Evolutionary conservation across 1,284 basidiomycete species (phyloP), one percentile per base, ranked within the genome.

Genomic region (Cryptococcus sp.): DNA sequence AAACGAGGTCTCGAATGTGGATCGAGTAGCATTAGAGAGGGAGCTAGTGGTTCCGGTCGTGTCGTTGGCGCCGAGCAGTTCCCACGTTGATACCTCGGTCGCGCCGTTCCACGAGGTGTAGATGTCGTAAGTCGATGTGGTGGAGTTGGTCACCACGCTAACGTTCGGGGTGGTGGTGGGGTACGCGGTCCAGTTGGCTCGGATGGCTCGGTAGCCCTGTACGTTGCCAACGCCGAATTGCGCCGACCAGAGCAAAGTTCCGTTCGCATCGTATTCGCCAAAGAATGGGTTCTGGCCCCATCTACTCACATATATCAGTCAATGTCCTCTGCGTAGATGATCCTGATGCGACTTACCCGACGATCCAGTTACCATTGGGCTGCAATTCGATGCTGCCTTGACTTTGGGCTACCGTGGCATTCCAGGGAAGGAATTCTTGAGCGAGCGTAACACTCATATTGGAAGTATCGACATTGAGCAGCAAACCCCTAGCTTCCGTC

Each of bases 101-200:
- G 72, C 72, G 15, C 75, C 74, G 53, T 75, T 75, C 75, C 75
- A 77, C 1, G 64, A 67, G 13, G 63, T 51, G 56, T 60, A 62
- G 38, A 63, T 25, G 34, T 55, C 55, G 49, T 57, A 59, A 13
- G 37, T 20, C 25, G 23, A 19, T 4, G 44, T 51, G 1, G 50
- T 53, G 11, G 26, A 44, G 17, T 55, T 54, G 10, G 50, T 25
- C 46, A 63, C 29, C 23, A 65, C 38, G 0, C 51, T 52, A 37
- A 74, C 50, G 17, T 44, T 40, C 0, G 73, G 71, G 11, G 44
- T 53, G 0, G 68, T 69, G 1, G 17, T 52, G 1, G 74, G 74
- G 25, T 57, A 55, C 1, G 62, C 73, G 5, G 52, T 59, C 73
- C 73, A 76, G 15, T 62, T 52, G 8, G 40, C 46, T 40, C 65